Evolutionary conservation across 176 grass and related monocot species (phyloP).

Genomic region (Hyparrhenia diplandra): DNA sequence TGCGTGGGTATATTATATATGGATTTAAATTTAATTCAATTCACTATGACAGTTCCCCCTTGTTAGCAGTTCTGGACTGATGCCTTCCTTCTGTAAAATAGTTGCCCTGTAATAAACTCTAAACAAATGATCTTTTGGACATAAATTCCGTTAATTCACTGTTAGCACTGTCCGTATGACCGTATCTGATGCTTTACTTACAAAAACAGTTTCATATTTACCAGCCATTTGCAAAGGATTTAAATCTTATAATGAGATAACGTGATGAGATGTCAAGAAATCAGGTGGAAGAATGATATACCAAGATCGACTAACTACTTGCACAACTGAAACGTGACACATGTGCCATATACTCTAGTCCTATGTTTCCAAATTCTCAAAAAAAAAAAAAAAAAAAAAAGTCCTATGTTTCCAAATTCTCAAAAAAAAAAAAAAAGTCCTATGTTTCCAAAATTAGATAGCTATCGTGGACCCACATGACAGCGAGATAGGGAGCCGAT

Average conservation of each 20-base stretch:
- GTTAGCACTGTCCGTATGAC: not conserved
- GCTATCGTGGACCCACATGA: not conserved
- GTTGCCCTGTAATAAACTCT: not conserved
- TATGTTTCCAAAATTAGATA: not conserved
- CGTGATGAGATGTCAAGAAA: not conserved
- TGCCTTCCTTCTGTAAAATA: not conserved
- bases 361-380: no score
- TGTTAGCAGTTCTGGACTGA: not conserved
- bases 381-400: not conserved
- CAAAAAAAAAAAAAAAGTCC: not conserved
- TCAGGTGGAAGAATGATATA: no score
- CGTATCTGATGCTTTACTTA: not conserved
- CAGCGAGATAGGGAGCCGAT: not conserved
- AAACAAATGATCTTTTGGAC: not conserved
- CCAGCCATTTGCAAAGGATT: not conserved
- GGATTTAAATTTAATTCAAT: not conserved
- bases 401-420: no score
- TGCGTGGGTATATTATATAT: not conserved
- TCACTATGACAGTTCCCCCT: not conserved
- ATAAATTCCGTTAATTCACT: not conserved
- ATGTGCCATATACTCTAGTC: no score
- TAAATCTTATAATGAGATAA: not conserved
- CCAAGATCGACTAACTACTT: no score
- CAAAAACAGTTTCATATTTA: not conserved
- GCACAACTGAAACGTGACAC: not conserved